Percentiles rank a stretch among this genome's conserved stretches.
phyloP scores from a whole-genome alignment of 163 green algal species.

The Volvox carteri region DNA sequence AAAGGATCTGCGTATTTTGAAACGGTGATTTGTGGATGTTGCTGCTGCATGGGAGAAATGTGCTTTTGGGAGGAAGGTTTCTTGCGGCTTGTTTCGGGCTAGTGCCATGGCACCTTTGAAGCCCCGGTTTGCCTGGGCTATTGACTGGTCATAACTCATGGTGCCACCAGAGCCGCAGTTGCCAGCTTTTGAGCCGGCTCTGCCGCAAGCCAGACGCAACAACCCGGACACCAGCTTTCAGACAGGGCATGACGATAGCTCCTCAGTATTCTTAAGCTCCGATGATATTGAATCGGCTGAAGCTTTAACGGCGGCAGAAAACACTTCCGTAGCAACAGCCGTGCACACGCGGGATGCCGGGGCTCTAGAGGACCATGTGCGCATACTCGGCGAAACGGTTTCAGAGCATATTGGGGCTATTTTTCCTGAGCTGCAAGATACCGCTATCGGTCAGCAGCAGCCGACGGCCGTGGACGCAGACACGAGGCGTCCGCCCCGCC shows the following conservation, averaged over 20 bases:
- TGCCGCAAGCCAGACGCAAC: neutral
- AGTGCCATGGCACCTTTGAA: neutral
- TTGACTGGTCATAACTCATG: neutral
- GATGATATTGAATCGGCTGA: neutral
- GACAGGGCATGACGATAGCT: conserved; percentile 1
- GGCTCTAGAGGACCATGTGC: neutral
- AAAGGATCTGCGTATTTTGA: too few species aligned
- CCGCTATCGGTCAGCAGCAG: neutral
- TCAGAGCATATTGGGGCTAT: neutral
- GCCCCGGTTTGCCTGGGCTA: neutral
- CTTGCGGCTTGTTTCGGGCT: neutral
- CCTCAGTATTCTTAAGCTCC: conserved; percentile 10
- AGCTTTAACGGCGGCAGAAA: neutral
- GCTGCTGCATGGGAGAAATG: too few species aligned
- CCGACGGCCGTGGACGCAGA: neutral
- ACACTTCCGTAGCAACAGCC: neutral
- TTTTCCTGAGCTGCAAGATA: neutral
- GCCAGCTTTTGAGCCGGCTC: neutral
- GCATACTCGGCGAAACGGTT: neutral
- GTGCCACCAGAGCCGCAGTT: neutral
- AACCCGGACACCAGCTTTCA: neutral
- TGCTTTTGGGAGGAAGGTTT: neutral
- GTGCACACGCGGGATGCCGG: neutral
- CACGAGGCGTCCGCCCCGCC: neutral
- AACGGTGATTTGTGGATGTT: too few species aligned